phyloP scores from a whole-genome alignment of 2,329 filamentous ascomycete species.

The Cucurbitaria berberidis region DNA sequence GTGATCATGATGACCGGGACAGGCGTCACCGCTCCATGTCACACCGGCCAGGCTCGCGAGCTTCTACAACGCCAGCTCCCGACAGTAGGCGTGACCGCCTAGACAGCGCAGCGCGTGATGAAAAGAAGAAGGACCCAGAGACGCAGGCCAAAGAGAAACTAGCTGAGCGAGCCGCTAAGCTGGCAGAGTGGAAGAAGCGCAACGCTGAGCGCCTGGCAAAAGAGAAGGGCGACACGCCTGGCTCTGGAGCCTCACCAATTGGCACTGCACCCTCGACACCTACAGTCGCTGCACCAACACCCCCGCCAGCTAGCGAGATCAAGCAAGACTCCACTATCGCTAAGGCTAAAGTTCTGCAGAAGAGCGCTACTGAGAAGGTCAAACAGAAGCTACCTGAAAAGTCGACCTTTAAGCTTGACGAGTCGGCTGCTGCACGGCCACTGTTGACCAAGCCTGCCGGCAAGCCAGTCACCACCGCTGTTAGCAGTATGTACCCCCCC shows the following conservation, averaged over 20 bases:
- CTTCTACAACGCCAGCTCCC: conserved; percentile 63
- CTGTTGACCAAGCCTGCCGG: conserved; percentile 36
- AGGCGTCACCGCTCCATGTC: conserved; percentile 74
- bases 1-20: conserved; percentile 71
- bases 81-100: conserved; percentile 28
- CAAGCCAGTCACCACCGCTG: conserved; percentile 27
- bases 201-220: conserved; percentile 60
- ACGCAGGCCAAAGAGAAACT: conserved; percentile 33
- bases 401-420: conserved; percentile 48
- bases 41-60: conserved; percentile 62
- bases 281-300: conserved; percentile 47
- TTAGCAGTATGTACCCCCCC: conserved; percentile 19
- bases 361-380: conserved; percentile 82
- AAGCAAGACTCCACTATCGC: conserved; percentile 61
- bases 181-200: conserved; percentile 86
- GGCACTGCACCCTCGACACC: conserved; percentile 74
- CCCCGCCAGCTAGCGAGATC: conserved; percentile 23
- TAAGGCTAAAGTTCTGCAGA: conserved; percentile 83
- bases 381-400: conserved; percentile 57
- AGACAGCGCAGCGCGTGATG: conserved; percentile 55
- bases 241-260: conserved; percentile 59
- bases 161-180: conserved; percentile 32
- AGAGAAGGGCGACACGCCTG: conserved; percentile 65
- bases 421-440: conserved; percentile 38
- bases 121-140: conserved; percentile 61